Evolutionary conservation across 306 rosid genomes (phyloP), one percentile per base, ranked within the genome.

Genomic region (Prunus mira): DNA sequence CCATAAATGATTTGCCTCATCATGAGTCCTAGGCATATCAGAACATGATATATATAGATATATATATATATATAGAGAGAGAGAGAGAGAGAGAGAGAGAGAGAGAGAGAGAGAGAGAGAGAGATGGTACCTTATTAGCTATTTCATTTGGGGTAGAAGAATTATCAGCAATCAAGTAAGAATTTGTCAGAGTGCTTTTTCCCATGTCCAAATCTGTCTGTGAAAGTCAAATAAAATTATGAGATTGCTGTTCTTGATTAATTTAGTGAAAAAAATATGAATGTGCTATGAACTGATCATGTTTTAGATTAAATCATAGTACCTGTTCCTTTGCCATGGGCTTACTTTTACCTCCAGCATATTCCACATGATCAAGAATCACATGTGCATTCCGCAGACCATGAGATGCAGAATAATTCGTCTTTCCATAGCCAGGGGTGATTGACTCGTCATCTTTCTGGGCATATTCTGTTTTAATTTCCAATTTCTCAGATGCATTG

Each of bases 311-410:
- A 41, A 54, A 74, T 46, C 61, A 71, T 73, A 85, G 71, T 89
- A 90, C 99, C 96, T 83, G 82, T 49, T 79, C 89, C 76, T 78
- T 86, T 20, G 56, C 84, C 3, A 67, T 38, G 69, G 67, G 78
- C 82, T 72, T 83, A 67, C 74, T 80, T 85, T 74, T 81, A 82
- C 65, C 84, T 72, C 80, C 89, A 82, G 74, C 77, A 77, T 70
- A 83, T 82, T 79, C 91, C 47, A 49, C 74, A 64, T 83, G 71
- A 70, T 80, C 83, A 74, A 88, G 34, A 50, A 65, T 71, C 49
- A 34, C 71, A 50, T 50, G 82, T 41, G 82, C 72, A 79, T 79
- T 84, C 83, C 69, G 91, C 65, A 87, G 66, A 82, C 62, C 85
- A 38, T 74, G 84, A 28, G 83, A 69, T 71, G 85, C 75, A 76